Conservation (phyloP, 495 filamentous ascomycete species). For the Emericellopsis terricola region DNA sequence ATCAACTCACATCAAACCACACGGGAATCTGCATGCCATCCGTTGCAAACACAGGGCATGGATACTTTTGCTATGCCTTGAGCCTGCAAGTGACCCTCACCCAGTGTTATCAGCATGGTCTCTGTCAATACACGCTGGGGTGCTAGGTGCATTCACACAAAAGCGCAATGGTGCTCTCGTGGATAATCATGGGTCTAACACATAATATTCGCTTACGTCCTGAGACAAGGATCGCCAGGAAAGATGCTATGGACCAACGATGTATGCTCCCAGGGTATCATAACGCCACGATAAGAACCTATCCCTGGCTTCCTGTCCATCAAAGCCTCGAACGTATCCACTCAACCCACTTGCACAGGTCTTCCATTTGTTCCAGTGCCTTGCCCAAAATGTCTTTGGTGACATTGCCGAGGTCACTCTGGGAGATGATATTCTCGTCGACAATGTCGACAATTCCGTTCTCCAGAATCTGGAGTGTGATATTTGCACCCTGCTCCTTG, state of each 20-base stretch:
- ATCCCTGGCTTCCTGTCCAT: slow-evolving; percentile 1
- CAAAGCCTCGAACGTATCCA: slow-evolving; percentile 21
- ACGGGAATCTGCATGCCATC: too few species aligned
- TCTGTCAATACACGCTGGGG: neutral
- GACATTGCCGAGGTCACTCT: slow-evolving; percentile 7
- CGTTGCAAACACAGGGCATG: too few species aligned
- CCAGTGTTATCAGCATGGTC: neutral
- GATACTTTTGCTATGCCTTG: too few species aligned
- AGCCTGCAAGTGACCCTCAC: neutral
- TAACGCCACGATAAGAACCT: neutral
- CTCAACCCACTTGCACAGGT: slow-evolving; percentile 43
- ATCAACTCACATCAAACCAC: neutral
- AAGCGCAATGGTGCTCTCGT: neutral
- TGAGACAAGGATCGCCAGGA: too few species aligned
- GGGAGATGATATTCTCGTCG: slow-evolving; percentile 2
- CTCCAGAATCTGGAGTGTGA: slow-evolving; percentile 40
- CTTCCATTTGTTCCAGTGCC: slow-evolving; percentile 19
- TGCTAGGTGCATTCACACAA: neutral
- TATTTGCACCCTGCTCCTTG: slow-evolving; percentile 15
- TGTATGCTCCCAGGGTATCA: slow-evolving; percentile 1
- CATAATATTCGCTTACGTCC: too few species aligned
- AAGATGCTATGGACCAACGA: neutral
- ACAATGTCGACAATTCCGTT: slow-evolving; percentile 38
- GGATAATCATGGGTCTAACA: neutral
- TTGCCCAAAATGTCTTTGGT: slow-evolving; percentile 14